Evolutionary conservation across 768 basidiomycete genomes (phyloP).

Genomic region (Hericium rajendrae): DNA sequence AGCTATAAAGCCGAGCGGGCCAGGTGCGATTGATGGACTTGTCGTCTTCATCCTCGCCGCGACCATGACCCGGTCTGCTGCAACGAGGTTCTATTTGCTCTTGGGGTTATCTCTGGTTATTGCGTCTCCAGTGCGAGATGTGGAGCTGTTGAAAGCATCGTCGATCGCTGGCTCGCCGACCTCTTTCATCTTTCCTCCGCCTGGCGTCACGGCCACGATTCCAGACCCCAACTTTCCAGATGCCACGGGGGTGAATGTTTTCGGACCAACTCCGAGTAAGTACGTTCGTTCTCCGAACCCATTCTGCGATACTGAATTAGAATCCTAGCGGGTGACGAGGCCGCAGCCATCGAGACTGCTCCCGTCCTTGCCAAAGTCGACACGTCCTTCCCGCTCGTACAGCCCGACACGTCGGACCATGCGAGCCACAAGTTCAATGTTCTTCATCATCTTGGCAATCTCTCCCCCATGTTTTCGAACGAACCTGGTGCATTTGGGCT

Average conservation of each 20-base stretch:
- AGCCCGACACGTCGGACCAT: slow-evolving; percentile 26
- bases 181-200: slow-evolving; percentile 33
- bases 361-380: slow-evolving; percentile 28
- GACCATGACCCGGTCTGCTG: too few relatives aligned
- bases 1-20: too few relatives aligned
- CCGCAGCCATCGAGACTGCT: slow-evolving; percentile 22
- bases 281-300: not conserved
- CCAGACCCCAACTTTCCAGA: slow-evolving; percentile 31
- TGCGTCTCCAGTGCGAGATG: not conserved
- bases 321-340: slow-evolving; percentile 20
- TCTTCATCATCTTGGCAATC: slow-evolving; percentile 36
- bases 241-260: slow-evolving; percentile 31
- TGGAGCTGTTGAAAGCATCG: slow-evolving; percentile 19
- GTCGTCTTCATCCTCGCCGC: too few relatives aligned
- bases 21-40: too few relatives aligned
- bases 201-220: slow-evolving; percentile 24
- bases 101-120: too few relatives aligned
- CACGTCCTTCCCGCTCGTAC: slow-evolving; percentile 33
- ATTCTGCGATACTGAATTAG: not conserved
- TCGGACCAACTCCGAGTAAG: slow-evolving; percentile 41
- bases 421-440: slow-evolving; percentile 31
- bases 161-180: slow-evolving; percentile 34
- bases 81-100: too few relatives aligned
- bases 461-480: slow-evolving; percentile 42
- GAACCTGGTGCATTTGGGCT: slow-evolving; percentile 35